Evolutionary conservation across 2,329 filamentous ascomycete genomes (phyloP).

Genomic region (Hypocrella siamensis): DNA sequence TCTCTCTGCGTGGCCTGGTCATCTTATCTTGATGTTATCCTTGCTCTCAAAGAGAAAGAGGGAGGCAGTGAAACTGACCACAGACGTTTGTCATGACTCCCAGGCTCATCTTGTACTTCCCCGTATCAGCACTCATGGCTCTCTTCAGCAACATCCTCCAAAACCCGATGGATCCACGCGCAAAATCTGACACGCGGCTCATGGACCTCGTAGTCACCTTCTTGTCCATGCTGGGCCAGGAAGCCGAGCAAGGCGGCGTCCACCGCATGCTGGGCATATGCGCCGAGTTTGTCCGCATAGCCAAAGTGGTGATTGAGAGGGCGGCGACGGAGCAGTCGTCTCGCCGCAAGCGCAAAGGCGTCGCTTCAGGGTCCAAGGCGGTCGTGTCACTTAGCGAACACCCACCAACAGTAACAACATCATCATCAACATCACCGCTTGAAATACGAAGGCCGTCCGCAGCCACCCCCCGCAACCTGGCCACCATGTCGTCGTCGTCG

Average conservation of each 20-base stretch:
- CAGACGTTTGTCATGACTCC: too few relatives aligned
- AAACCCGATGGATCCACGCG: slow-evolving; percentile 79
- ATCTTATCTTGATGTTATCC: neutral
- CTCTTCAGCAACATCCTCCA: slow-evolving; percentile 93
- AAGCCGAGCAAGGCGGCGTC: slow-evolving; percentile 79
- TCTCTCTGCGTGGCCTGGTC: too few relatives aligned
- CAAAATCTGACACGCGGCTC: slow-evolving; percentile 73
- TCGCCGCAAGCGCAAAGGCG: slow-evolving; percentile 71
- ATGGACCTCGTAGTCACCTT: slow-evolving; percentile 93
- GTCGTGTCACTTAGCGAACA: neutral
- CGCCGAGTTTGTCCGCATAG: slow-evolving; percentile 92
- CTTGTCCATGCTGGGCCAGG: slow-evolving; percentile 72
- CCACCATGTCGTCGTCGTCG: slow-evolving; percentile 2
- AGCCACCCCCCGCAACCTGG: slow-evolving; percentile 2
- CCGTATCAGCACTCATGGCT: slow-evolving; percentile 85
- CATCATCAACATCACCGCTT: neutral
- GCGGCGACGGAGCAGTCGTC: slow-evolving; percentile 70
- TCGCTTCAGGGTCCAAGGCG: slow-evolving; percentile 23
- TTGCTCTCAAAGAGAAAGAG: neutral
- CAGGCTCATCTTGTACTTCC: slow-evolving; percentile 88
- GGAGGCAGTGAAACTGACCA: too few relatives aligned
- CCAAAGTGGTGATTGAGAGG: slow-evolving; percentile 79
- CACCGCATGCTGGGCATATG: slow-evolving; percentile 89
- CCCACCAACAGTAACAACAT: neutral
- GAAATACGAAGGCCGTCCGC: neutral